Base-by-base conservation (phyloP, 208 protist genomes). In the Leishmania arabica region DNA sequence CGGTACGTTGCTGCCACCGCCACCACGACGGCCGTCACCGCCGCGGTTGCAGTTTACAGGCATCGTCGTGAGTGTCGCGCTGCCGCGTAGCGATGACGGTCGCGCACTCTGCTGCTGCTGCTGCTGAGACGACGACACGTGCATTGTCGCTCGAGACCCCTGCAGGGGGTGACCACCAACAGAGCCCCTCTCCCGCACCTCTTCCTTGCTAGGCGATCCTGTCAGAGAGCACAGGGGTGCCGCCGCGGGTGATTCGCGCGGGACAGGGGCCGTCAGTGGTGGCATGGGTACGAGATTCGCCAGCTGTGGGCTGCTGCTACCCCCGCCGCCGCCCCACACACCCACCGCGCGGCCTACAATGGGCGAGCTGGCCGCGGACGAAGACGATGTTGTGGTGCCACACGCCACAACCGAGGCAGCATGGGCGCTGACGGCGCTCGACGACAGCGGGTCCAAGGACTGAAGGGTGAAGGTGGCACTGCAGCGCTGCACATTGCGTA, bases 401-500 rank as follows among this genome's bases (percentile, higher is more conserved):
- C 34, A 75, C 31, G 71, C 73, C 49, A 34, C 74, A 13, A 68
- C 51, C n/a, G 72, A 24, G 51, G 31, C 13, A 27, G 72, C 31
- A 31, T 45, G 47, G 45, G 27, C 54, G n/a, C 21, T n/a, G 45
- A 84, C 76, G 15, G 56, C 47, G 72, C 69, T 79, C 49, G 77
- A 82, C 53, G 81, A 51, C 21, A 88, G 82, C 7, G 78, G 78
- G 58, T 80, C 79, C 15, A 90, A 75, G 0, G 82, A 40, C 37
- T 76, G 86, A 54, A 81, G 70, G 40, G 74, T 51, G 37, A 88
- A 81, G 42, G 79, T 31, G 31, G 82, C 21, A 69, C 77, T 81
- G 42, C 74, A 85, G 58, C 79, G 51, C 77, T 58, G 75, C 47
- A 77, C 85, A 71, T 69, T 90, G 73, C 62, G 73, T 54, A 88